phyloP scores from a whole-genome alignment of 495 filamentous ascomycete genomes.

The Haplographium delicatum region DNA sequence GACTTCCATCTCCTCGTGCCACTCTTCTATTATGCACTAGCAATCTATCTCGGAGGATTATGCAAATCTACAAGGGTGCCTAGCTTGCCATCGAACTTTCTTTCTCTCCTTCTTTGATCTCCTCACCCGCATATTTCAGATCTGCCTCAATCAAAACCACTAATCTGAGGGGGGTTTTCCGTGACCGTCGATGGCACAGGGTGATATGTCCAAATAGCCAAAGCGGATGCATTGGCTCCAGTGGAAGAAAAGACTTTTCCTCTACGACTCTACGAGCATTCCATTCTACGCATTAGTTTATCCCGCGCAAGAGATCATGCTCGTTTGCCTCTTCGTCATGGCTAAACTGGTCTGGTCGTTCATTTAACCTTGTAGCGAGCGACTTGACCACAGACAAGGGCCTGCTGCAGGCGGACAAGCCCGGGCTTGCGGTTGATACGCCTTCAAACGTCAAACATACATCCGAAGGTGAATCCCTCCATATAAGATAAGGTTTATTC shows the following conservation, averaged over 20 bases:
- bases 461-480: neutral
- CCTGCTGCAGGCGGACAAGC: neutral
- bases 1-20: neutral
- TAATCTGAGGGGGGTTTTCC: neutral
- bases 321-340: too few relatives aligned
- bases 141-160: neutral
- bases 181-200: neutral
- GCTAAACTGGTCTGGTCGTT: neutral
- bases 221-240: neutral
- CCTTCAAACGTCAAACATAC: neutral
- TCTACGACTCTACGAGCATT: too few relatives aligned
- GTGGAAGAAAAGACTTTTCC: too few relatives aligned
- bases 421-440: neutral
- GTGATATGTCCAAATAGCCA: neutral
- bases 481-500: too few relatives aligned
- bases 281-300: too few relatives aligned
- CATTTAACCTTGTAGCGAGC: neutral
- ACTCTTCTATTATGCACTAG: neutral
- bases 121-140: neutral
- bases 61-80: conserved; percentile 1
- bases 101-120: neutral
- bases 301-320: too few relatives aligned
- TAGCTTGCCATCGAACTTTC: neutral
- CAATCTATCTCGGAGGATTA: neutral
- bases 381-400: neutral